Conservation (phyloP, 2,329 filamentous ascomycete genomes). For the Xylaria sp. region DNA sequence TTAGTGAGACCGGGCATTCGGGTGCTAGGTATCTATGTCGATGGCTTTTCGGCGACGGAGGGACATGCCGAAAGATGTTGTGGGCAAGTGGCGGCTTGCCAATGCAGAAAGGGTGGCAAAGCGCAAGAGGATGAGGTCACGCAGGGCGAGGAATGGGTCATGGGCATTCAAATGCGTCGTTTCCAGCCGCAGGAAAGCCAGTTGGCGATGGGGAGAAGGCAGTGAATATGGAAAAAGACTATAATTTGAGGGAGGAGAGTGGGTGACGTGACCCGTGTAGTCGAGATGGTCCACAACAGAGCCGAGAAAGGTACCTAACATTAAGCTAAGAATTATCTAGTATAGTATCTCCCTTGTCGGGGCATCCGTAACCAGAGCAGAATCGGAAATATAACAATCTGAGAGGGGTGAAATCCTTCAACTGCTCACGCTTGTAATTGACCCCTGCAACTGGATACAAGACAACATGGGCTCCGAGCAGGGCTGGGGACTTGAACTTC, state of each 20-base stretch:
- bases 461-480: slow-evolving; percentile 34
- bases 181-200: slow-evolving; percentile 27
- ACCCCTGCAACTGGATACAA: slow-evolving; percentile 46
- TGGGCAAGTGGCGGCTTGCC: slow-evolving; percentile 31
- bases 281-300: slow-evolving; percentile 36
- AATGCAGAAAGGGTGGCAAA: slow-evolving; percentile 36
- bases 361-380: slow-evolving; percentile 53
- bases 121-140: slow-evolving; percentile 28
- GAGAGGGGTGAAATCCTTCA: slow-evolving; percentile 47
- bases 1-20: slow-evolving; percentile 18
- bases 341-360: slow-evolving; percentile 36
- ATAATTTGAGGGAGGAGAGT: slow-evolving; percentile 38
- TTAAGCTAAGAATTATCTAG: slow-evolving; percentile 21
- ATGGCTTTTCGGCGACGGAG: slow-evolving; percentile 30
- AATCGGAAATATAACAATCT: slow-evolving; percentile 59
- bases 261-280: slow-evolving; percentile 33
- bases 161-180: slow-evolving; percentile 29
- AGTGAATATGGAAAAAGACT: slow-evolving; percentile 36
- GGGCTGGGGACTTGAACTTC: slow-evolving; percentile 44
- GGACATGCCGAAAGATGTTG: slow-evolving; percentile 29
- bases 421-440: slow-evolving; percentile 32
- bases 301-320: slow-evolving; percentile 21
- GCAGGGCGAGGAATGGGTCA: slow-evolving; percentile 29
- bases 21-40: slow-evolving; percentile 32
- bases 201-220: slow-evolving; percentile 33